Base-by-base conservation (phyloP, 2,329 filamentous ascomycete species). In the Tolypocladium capitatum region DNA sequence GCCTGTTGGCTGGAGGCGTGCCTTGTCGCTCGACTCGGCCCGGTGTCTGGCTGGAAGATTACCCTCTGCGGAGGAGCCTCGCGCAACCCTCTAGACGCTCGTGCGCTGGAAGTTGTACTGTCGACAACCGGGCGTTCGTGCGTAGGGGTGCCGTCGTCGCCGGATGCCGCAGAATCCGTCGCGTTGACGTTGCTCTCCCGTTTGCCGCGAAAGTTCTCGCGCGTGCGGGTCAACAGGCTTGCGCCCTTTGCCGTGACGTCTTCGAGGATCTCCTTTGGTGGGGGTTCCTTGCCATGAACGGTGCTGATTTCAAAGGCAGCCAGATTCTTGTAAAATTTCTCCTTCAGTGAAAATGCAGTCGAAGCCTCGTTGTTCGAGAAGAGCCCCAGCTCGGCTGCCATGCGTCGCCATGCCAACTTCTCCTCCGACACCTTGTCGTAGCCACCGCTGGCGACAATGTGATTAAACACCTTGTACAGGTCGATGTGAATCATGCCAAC, bases 241-340 rank as follows among this genome's bases (percentile, higher is more conserved):
- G 85, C 86, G 45, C 88, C 86, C 63, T 90, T 92, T 8, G 88
- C 89, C 8, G 87, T 91, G 14, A 87, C 85, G 40, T 89, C 81
- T 64, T 95, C 89, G 32, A 95, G 72, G 43, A 94, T 94, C 57
- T 94, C 86, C 56, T 85, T 88, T 6, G 88, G 87, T 16, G 89
- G 89, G 0, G 89, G 89, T 52, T 89, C 86, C 64, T 84, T 81
- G 47, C 81, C 77, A 67, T 90, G 84, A 38, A 89, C 68, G 11
- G 80, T 83, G 43, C 78, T 79, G 58, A 94, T 92, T 66, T 94
- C 89, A 65, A 85, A 95, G 2, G 89, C 88, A 13, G 84, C 84
- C 41, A 95, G 76, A 58, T 91, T 88, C 64, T 88, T 90, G 71
- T 94, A 94, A 69, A 92, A 95, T 52, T 85, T 81, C 48, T 85